These are phyloP conservation scores for Conoideocrella luteorostrata DNA, from an alignment of 2,329 filamentous ascomycete genomes.

Conservation along the genomic window DNA sequence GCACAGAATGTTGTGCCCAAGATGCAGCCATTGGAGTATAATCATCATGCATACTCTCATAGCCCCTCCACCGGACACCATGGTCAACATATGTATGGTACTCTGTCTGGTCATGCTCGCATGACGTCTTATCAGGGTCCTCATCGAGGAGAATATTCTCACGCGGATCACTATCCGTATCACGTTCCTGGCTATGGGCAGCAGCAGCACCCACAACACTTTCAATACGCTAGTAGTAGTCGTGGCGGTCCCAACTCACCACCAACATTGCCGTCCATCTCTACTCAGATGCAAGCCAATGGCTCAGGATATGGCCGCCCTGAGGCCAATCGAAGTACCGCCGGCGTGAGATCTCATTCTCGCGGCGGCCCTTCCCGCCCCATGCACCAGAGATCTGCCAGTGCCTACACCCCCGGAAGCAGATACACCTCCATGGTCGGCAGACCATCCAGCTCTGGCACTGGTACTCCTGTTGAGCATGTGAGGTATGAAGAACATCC, in stretches of 20 bases:
- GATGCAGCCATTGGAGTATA: conserved; percentile 16
- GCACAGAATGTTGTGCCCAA: conserved; percentile 17
- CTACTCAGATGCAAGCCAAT: conserved; percentile 13
- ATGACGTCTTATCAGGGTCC: conserved; percentile 4
- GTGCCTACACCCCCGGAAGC: conserved; percentile 13
- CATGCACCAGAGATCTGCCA: conserved; percentile 18
- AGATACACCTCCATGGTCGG: conserved; percentile 7
- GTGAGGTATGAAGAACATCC: conserved; percentile 4
- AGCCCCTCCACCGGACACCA: not conserved
- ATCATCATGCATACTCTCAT: conserved; percentile 6
- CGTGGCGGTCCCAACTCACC: conserved; percentile 7
- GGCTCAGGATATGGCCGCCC: not conserved
- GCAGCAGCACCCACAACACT: not conserved
- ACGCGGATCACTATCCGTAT: not conserved
- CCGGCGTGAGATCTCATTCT: conserved; percentile 1
- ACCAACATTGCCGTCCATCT: conserved; percentile 19
- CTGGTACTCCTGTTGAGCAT: conserved; percentile 3
- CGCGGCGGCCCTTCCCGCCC: conserved; percentile 8
- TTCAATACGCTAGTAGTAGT: not conserved
- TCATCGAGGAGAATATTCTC: not conserved
- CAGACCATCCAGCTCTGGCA: conserved; percentile 16
- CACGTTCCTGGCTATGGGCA: not conserved
- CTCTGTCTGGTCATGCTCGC: conserved; percentile 3
- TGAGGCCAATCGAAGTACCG: not conserved
- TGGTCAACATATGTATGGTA: not conserved